Base-by-base conservation (phyloP, 106 monocot genomes). In the Dendrobium huoshanense region DNA sequence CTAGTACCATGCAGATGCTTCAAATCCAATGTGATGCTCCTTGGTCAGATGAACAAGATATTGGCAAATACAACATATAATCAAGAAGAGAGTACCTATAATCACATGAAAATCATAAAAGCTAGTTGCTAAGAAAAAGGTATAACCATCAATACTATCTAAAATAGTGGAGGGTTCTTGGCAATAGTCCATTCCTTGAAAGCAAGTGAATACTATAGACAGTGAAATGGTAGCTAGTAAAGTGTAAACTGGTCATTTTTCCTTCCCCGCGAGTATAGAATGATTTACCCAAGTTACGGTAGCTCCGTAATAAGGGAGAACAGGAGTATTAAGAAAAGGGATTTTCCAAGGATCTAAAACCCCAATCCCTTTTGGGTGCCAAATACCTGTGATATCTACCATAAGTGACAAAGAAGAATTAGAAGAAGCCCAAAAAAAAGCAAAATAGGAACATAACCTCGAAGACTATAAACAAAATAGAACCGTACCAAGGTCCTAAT, bases 71-170 rank as follows among this genome's bases (percentile, higher is more conserved):
- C 72, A 72, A 72, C 72, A 72, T 72, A 76, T 76, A 19, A 76
- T 76, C 76, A 77, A 78, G 83, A 83, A 83, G 55, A 79, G 42
- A 83, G 51, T 83, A 78, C 83, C 48, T 78, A 83, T 78, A 83
- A 78, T 83, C 67, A 83, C 78, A 83, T 78, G 73, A 74, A 83
- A 83, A 83, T 54, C 65, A 78, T 83, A 72, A 83, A 77, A 78
- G 18, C 49, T 51, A 58, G 33, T 82, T 61, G 73, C 43, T 61
- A 43, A 82, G 73, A 81, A 74, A 80, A 81, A 73, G 73, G 80
- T 74, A 55, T 74, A 55, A 81, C 51, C 37, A 81, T 73, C 41
- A 72, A 81, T 58, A 75, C 41, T 81, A 75, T 81, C 55, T 0
- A 40, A 81, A 75, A 75, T 75, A 22, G 41, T 81, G 55, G 74